Conservation (phyloP, 202 grass and related monocot genomes). For the Alloteropsis angusta region DNA sequence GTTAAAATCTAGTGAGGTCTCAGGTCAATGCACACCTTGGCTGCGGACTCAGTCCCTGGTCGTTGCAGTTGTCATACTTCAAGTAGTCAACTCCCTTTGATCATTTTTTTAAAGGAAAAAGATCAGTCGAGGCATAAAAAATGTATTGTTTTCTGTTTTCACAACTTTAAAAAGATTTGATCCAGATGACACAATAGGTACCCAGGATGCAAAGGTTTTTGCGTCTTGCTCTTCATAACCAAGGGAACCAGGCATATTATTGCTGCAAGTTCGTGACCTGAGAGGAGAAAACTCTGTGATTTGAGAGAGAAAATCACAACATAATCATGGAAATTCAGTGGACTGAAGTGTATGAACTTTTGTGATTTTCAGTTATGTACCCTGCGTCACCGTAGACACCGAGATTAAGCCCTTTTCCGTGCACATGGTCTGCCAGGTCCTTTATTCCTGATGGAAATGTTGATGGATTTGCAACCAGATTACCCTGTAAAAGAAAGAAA, state of each 20-base stretch:
- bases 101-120: background rate
- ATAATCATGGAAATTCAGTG: background rate
- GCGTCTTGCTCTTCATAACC: slow-evolving; percentile 11
- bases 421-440: slow-evolving; percentile 45
- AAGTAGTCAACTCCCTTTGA: slow-evolving; percentile 50
- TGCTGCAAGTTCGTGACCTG: slow-evolving; percentile 6
- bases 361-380: background rate
- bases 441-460: slow-evolving; percentile 54
- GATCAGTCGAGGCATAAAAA: background rate
- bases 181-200: background rate
- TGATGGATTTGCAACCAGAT: slow-evolving; percentile 43
- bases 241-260: slow-evolving; percentile 1
- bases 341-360: background rate
- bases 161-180: background rate
- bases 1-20: background rate
- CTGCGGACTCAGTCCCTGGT: slow-evolving; percentile 20
- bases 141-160: background rate
- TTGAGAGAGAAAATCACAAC: background rate
- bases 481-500: slow-evolving; percentile 29
- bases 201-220: slow-evolving; percentile 1
- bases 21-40: slow-evolving; percentile 22
- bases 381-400: slow-evolving; percentile 55
- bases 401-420: slow-evolving; percentile 46
- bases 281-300: background rate
- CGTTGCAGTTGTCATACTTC: slow-evolving; percentile 61